Conservation (phyloP, 352 stramenopile genomes). For the Phytophthora litchii region DNA sequence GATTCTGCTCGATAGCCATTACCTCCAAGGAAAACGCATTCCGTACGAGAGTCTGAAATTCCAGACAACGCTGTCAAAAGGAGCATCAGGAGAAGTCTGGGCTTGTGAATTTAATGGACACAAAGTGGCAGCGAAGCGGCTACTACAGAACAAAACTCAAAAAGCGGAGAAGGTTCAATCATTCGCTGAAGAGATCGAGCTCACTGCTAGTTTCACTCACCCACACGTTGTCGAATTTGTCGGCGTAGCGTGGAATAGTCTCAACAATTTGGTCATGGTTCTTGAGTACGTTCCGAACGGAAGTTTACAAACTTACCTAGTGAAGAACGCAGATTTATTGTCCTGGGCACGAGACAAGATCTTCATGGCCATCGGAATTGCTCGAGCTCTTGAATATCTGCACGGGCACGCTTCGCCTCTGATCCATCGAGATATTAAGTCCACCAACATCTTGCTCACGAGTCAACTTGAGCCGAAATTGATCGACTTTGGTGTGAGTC, state of each 20-base stretch:
- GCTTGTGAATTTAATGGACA: conserved; percentile 45
- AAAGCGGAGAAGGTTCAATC: conserved; percentile 38
- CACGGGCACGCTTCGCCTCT: conserved; percentile 29
- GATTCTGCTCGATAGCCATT: conserved; percentile 17
- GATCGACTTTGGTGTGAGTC: conserved; percentile 84
- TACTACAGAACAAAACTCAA: conserved; percentile 34
- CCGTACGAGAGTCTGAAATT: conserved; percentile 24
- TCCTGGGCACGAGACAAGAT: conserved; percentile 47
- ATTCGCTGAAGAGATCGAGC: conserved; percentile 62
- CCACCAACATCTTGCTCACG: conserved; percentile 77
- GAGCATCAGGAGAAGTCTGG: conserved; percentile 53
- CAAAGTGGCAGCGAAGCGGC: conserved; percentile 47
- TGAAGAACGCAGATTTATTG: conserved; percentile 23
- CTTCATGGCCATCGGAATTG: conserved; percentile 50
- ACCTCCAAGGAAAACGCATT: conserved; percentile 30
- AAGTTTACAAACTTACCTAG: conserved; percentile 29
- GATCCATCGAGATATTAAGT: conserved; percentile 43
- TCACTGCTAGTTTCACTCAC: conserved; percentile 55
- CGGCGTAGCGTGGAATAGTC: conserved; percentile 54
- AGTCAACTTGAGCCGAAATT: conserved; percentile 64
- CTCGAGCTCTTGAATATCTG: conserved; percentile 38
- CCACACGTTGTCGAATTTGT: conserved; percentile 55
- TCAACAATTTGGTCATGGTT: conserved; percentile 41
- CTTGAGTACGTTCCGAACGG: conserved; percentile 36
- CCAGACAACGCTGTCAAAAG: conserved; percentile 29